A percentile compares a stretch with the other conserved stretches of the same genome.
Conservation (phyloP, 306 rosid species). For the Chamaecrista fasciculata region DNA sequence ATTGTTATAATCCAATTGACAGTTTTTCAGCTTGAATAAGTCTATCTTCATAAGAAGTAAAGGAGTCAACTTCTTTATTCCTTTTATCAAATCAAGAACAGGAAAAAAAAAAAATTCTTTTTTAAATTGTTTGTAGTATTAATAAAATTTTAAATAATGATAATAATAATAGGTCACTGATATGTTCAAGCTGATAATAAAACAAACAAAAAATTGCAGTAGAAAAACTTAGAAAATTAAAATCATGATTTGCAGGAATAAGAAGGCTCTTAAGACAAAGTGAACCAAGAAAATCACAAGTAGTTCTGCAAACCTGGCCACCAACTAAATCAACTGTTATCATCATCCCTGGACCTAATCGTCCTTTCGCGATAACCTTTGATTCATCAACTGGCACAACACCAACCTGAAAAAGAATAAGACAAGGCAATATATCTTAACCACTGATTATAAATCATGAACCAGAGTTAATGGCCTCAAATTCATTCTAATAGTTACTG, state of each 20-base stretch:
- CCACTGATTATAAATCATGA: conserved; percentile 14
- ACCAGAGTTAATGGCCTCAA: conserved; percentile 21
- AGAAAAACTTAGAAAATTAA: too few species aligned
- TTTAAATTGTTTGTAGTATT: neutral
- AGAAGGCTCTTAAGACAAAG: neutral
- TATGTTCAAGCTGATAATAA: neutral
- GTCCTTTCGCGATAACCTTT: conserved; percentile 91
- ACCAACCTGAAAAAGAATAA: conserved; percentile 54
- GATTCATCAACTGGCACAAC: conserved; percentile 94
- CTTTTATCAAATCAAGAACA: neutral
- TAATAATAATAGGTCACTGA: neutral
- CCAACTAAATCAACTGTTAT: conserved; percentile 80
- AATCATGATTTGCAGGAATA: neutral
- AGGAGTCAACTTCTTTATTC: neutral
- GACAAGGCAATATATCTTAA: conserved; percentile 24
- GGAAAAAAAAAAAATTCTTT: neutral
- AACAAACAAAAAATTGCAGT: too few species aligned
- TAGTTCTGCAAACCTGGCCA: conserved; percentile 60
- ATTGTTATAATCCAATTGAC: neutral
- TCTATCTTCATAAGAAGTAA: neutral
- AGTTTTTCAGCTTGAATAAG: neutral
- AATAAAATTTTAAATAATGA: neutral
- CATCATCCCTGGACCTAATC: conserved; percentile 99
- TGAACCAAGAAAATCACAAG: neutral
- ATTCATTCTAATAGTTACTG: neutral